A percentile compares a stretch with the other conserved stretches of the same genome.
Conservation (phyloP, 176 grass and related monocot species). For the Saccharum officinarum region DNA sequence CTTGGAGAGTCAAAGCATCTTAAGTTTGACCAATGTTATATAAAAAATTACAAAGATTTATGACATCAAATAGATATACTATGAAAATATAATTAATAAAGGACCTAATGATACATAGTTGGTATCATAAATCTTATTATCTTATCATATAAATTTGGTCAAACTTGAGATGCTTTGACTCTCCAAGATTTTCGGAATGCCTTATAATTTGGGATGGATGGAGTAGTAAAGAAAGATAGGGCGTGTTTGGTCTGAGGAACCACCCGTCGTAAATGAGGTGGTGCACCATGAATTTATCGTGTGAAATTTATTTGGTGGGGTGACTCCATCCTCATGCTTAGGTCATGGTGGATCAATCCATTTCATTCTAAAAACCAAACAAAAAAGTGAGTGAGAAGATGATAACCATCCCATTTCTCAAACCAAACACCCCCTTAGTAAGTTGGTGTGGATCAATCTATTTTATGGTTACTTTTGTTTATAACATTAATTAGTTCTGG, state of each 20-base stretch:
- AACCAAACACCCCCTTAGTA: neutral
- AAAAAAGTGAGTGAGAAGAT: neutral
- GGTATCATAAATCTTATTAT: too few relatives aligned
- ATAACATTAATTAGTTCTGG: conserved; percentile 2
- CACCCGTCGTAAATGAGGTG: neutral
- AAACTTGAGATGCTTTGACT: too few relatives aligned
- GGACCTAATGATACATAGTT: too few relatives aligned
- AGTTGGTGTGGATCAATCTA: neutral
- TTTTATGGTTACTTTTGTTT: conserved; percentile 1
- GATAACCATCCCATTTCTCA: neutral
- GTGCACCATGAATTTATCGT: neutral
- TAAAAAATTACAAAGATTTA: too few relatives aligned
- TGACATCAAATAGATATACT: too few relatives aligned
- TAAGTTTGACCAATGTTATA: too few relatives aligned
- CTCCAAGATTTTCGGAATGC: too few relatives aligned
- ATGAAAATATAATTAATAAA: too few relatives aligned
- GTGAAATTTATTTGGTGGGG: neutral
- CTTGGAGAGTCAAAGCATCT: too few relatives aligned
- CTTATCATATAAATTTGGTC: too few relatives aligned
- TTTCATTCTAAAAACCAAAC: neutral
- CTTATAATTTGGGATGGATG: too few relatives aligned
- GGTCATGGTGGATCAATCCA: neutral
- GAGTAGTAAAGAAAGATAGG: neutral
- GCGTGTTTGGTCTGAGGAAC: neutral
- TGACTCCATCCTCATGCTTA: neutral